Conservation (phyloP, 495 filamentous ascomycete species). For the Penicillium cosmopolitanum region DNA sequence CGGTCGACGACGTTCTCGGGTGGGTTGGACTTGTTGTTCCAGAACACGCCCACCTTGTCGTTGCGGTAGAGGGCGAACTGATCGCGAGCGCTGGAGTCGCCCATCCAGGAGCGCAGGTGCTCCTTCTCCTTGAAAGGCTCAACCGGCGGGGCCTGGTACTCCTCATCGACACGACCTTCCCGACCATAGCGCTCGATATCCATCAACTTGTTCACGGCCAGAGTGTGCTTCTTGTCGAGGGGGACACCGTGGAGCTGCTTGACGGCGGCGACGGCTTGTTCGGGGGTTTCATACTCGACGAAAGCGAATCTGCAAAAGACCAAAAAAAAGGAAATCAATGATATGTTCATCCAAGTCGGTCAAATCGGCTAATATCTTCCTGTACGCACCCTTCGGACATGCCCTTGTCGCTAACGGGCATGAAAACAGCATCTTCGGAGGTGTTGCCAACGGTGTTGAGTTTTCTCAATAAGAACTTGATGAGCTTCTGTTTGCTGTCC, state of each 20-base stretch:
- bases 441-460: slow-evolving; percentile 81
- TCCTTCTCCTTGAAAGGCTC: slow-evolving; percentile 87
- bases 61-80: slow-evolving; percentile 91
- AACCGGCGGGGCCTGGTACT: slow-evolving; percentile 76
- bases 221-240: slow-evolving; percentile 93
- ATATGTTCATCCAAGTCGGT: slow-evolving; percentile 8
- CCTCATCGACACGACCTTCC: slow-evolving; percentile 89
- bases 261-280: slow-evolving; percentile 85
- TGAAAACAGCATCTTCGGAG: slow-evolving; percentile 84
- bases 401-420: slow-evolving; percentile 84
- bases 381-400: slow-evolving; percentile 77
- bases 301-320: slow-evolving; percentile 74
- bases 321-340: slow-evolving; percentile 15
- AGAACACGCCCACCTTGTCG: slow-evolving; percentile 91
- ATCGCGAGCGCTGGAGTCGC: slow-evolving; percentile 83
- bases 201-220: slow-evolving; percentile 95
- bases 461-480: slow-evolving; percentile 93
- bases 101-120: slow-evolving; percentile 91
- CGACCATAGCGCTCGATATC: slow-evolving; percentile 95
- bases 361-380: background rate
- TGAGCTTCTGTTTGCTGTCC: slow-evolving; percentile 83
- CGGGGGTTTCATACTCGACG: slow-evolving; percentile 92
- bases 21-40: slow-evolving; percentile 92
- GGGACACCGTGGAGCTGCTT: slow-evolving; percentile 80
- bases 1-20: slow-evolving; percentile 90